Evolutionary conservation across 306 rosid genomes (phyloP), one percentile per base, ranked within the genome.

Genomic region (Datisca glomerata): DNA sequence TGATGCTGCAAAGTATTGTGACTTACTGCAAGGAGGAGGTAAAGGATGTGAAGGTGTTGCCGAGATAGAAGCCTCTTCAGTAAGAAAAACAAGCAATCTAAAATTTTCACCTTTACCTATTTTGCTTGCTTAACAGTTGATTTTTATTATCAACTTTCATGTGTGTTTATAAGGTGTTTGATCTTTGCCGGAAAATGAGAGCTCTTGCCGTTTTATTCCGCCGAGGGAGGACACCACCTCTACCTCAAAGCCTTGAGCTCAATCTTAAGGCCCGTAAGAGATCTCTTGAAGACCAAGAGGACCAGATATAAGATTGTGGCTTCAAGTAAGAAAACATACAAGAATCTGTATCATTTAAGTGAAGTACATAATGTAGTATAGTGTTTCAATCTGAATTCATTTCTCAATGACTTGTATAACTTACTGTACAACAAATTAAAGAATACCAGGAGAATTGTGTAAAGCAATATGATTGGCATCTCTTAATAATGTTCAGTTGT

Each of bases 31-130:
- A 75, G 95, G 98, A 36, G 95, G 94, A 21, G 96, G 92, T 41
- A 63, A 64, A 68, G 86, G 86, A 29, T 89, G 98, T 41, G 98
- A 89, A 72, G 98, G 98, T 23, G 93, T 89, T 48, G 94, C 94
- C 7, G 98, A 89, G 71, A 76, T 89, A 41, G 95, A 89, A 47
- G 98, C 98, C 47, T 89, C 98, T 51, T 84, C 91, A 43, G 98
- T 89, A 69, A 64, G 69, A 49, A n/a, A n/a, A 57, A 39, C 52
- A 6, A 49, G 11, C 44, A 51, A 21, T 21, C 59, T 33, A 18
- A 33, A 47, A 53, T 33, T 8, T 4, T 49, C n/a, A 11, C 56
- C 18, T 16, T n/a, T n/a, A n/a, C n/a, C n/a, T n/a, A n/a, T n/a
- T n/a, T n/a, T n/a, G n/a, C n/a, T n/a, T n/a, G n/a, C n/a, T n/a